Base-by-base conservation (phyloP, 2,329 filamentous ascomycete species). In the Cercospora zeae-maydis region DNA sequence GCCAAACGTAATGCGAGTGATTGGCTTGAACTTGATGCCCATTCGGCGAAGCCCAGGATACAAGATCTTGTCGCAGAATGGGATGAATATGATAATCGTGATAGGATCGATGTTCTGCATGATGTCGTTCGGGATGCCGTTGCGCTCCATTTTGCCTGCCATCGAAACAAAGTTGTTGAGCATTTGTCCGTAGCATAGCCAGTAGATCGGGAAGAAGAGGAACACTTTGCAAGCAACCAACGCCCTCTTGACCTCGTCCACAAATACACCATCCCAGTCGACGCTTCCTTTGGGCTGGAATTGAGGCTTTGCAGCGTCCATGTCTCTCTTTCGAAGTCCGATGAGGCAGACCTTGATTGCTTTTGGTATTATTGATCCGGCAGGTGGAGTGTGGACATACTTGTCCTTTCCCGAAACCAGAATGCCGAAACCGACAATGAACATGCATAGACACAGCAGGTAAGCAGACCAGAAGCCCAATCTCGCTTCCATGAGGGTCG, bases 211-310 rank as follows among this genome's bases (percentile, higher is more conserved):
- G 52, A 77, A 78, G 70, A 79, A 80, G 24, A 78, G 63, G 54
- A 91, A 90, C 55, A 90, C 87, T 70, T 87, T 85, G 80, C 88
- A 91, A 16, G 88, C 88, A 72, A 79, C 70, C 13, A 86, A 73
- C 3, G 83, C 83, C 31, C 86, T 85, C 76, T 88, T 88, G 42
- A 91, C 79, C 72, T 91, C 88, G 4, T 89, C 87, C 39, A 91
- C 90, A 88, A 89, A 93, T 51, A 86, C 84, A 67, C 93, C 89
- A 65, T 93, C 89, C 70, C 91, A 93, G 0, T 87, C 66, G 87
- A 92, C 92, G 88, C 88, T 53, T 5, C 49, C 49, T 11, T 53
- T 53, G 14, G 49, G 49, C 62, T 86, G 84, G 45, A 81, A 79
- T 72, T 86, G 88, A 3, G 88, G 88, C 77, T 89, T 90, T 59